A percentile compares a stretch with the other conserved stretches of the same genome.
These are phyloP conservation scores for Aureobasidium subglaciale DNA, from an alignment of 2,329 filamentous ascomycete species.

Conservation along the genomic window DNA sequence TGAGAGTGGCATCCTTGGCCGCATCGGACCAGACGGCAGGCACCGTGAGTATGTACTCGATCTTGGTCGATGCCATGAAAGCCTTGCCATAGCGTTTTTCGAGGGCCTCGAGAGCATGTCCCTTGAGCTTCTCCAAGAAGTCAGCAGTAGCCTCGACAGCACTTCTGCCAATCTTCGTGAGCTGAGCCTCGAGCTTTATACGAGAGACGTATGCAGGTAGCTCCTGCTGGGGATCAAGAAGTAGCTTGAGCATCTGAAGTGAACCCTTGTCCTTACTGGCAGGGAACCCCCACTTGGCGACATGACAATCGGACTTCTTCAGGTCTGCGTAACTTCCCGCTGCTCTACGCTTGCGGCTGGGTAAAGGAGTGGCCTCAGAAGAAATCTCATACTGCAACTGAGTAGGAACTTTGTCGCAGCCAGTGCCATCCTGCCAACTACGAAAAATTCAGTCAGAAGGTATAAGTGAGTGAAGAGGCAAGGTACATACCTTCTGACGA, in stretches of 20 bases:
- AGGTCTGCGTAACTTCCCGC: too few relatives aligned
- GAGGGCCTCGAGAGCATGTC: slow-evolving; percentile 71
- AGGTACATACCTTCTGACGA: slow-evolving; percentile 38
- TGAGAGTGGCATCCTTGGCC: slow-evolving; percentile 74
- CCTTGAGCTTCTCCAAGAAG: slow-evolving; percentile 68
- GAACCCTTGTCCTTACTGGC: background rate
- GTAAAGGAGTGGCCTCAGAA: slow-evolving; percentile 48
- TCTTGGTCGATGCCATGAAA: slow-evolving; percentile 50
- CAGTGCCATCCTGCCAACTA: slow-evolving; percentile 54
- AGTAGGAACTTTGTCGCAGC: slow-evolving; percentile 78
- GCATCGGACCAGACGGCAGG: slow-evolving; percentile 80
- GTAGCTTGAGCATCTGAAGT: slow-evolving; percentile 78
- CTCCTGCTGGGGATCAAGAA: slow-evolving; percentile 73
- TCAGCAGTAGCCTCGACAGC: slow-evolving; percentile 74
- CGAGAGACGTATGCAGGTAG: slow-evolving; percentile 74
- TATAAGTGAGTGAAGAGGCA: too few relatives aligned
- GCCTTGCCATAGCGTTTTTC: slow-evolving; percentile 59
- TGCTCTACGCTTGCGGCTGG: slow-evolving; percentile 56
- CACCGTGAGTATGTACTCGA: slow-evolving; percentile 74
- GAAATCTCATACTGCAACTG: slow-evolving; percentile 61
- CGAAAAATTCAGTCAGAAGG: too few relatives aligned
- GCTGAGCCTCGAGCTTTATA: slow-evolving; percentile 61
- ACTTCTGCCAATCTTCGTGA: slow-evolving; percentile 56
- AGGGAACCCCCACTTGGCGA: slow-evolving; percentile 67
- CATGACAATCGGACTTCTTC: background rate